phyloP scores from a whole-genome alignment of 139 green algal genomes.

The Astrephomene gubernaculifera region DNA sequence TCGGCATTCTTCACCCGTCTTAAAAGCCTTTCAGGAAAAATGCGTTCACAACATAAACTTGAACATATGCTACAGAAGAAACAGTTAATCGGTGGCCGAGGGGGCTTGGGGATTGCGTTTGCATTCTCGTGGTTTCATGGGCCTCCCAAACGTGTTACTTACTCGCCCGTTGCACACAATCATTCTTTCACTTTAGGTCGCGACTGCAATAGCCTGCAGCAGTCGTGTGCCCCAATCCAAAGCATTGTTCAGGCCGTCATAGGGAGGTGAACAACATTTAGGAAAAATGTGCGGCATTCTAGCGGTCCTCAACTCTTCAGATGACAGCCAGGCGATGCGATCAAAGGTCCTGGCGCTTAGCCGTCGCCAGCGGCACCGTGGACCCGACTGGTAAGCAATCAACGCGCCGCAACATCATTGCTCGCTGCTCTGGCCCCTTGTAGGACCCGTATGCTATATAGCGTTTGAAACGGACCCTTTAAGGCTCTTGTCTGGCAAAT shows the following conservation, averaged over 20 bases:
- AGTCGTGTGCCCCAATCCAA: neutral
- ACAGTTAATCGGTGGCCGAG: neutral
- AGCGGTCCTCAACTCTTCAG: conserved; percentile 65
- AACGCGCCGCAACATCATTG: conserved; percentile 35
- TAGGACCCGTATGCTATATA: too few species aligned
- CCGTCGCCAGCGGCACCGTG: conserved; percentile 76
- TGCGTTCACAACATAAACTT: neutral
- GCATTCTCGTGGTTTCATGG: neutral
- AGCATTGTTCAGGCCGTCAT: too few species aligned
- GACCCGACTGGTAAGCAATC: conserved; percentile 80
- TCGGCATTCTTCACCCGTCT: conserved; percentile 46
- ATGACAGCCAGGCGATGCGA: conserved; percentile 66
- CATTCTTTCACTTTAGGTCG: neutral
- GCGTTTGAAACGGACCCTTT: too few species aligned
- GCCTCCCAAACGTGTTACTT: neutral
- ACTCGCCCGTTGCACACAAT: neutral
- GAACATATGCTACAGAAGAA: neutral
- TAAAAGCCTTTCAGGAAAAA: neutral
- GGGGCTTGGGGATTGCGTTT: neutral
- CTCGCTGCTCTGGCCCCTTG: too few species aligned
- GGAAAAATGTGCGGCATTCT: conserved; percentile 83
- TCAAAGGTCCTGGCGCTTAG: conserved; percentile 66
- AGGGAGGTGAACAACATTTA: neutral
- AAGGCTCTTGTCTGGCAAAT: too few species aligned
- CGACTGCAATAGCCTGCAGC: neutral